Conservation (phyloP, 495 filamentous ascomycete species). For the Penicillium malachiteum region DNA sequence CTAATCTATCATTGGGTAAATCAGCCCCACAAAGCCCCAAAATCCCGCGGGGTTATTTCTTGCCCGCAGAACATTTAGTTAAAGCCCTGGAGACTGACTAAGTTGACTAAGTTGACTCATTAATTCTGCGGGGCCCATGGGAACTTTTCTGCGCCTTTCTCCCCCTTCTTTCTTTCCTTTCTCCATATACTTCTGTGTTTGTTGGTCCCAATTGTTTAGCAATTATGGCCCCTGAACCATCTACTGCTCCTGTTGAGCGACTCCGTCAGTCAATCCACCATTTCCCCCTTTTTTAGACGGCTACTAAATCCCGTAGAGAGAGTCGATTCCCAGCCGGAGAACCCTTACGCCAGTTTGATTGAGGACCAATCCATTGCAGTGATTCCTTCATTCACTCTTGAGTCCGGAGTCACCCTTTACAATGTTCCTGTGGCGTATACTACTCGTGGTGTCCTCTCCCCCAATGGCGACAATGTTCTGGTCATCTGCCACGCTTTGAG, state of each 20-base stretch:
- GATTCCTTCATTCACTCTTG: slow-evolving; percentile 86
- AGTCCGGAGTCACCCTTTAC: slow-evolving; percentile 81
- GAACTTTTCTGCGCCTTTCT: slow-evolving; percentile 6
- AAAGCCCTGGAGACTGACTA: not conserved
- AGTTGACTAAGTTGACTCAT: no score
- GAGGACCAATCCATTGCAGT: slow-evolving; percentile 81
- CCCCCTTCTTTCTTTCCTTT: slow-evolving; percentile 3
- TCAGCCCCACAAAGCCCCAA: no score
- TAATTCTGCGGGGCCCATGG: not conserved
- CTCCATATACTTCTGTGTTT: slow-evolving; percentile 1
- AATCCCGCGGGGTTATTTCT: no score
- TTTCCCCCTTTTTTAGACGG: slow-evolving; percentile 23
- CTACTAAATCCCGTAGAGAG: slow-evolving; percentile 68
- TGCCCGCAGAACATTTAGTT: no score
- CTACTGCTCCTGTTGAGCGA: slow-evolving; percentile 19
- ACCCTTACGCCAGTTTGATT: slow-evolving; percentile 84
- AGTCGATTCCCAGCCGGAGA: slow-evolving; percentile 74
- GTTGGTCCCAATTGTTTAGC: not conserved
- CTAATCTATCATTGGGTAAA: not conserved
- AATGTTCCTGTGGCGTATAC: slow-evolving; percentile 96
- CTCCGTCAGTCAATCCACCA: slow-evolving; percentile 45
- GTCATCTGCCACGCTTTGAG: slow-evolving; percentile 97
- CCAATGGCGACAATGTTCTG: slow-evolving; percentile 82
- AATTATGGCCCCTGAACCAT: slow-evolving; percentile 32
- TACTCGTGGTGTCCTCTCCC: slow-evolving; percentile 72